Conservation (phyloP, 2,329 filamentous ascomycete species). For the Scortechinia acanthostroma region DNA sequence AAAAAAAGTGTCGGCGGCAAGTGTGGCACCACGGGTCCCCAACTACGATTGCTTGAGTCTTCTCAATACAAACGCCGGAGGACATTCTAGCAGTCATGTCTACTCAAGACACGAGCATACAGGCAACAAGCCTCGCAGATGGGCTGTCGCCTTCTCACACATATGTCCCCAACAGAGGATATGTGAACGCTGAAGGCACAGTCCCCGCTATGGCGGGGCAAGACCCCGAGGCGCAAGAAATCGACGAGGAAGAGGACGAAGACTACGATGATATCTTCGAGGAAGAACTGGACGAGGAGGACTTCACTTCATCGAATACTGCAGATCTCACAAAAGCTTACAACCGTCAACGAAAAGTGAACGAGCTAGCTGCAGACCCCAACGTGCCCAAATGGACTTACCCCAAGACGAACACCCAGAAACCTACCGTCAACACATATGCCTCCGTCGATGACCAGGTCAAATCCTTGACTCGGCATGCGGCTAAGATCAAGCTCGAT, state of each 20-base stretch:
- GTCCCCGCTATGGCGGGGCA: conserved; percentile 3
- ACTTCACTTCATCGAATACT: conserved; percentile 45
- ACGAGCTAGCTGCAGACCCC: conserved; percentile 14
- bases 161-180: background rate
- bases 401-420: conserved; percentile 72
- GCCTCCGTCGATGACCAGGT: conserved; percentile 83
- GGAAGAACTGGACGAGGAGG: conserved; percentile 45
- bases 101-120: no score
- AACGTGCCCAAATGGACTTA: conserved; percentile 33
- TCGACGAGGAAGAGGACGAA: conserved; percentile 32
- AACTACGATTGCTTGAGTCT: no score
- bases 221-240: conserved; percentile 18
- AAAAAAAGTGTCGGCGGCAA: no score
- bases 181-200: background rate
- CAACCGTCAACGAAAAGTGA: conserved; percentile 72
- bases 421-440: conserved; percentile 71
- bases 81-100: no score
- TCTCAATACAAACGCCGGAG: no score
- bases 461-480: conserved; percentile 75
- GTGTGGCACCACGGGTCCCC: no score
- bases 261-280: conserved; percentile 54
- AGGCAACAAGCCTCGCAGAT: background rate
- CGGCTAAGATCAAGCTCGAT: conserved; percentile 76
- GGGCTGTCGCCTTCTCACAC: background rate
- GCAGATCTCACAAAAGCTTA: conserved; percentile 78